A percentile compares a stretch with the other conserved stretches of the same genome.
Conservation (phyloP, 1,284 basidiomycete genomes). For the Trametes polyzona region DNA sequence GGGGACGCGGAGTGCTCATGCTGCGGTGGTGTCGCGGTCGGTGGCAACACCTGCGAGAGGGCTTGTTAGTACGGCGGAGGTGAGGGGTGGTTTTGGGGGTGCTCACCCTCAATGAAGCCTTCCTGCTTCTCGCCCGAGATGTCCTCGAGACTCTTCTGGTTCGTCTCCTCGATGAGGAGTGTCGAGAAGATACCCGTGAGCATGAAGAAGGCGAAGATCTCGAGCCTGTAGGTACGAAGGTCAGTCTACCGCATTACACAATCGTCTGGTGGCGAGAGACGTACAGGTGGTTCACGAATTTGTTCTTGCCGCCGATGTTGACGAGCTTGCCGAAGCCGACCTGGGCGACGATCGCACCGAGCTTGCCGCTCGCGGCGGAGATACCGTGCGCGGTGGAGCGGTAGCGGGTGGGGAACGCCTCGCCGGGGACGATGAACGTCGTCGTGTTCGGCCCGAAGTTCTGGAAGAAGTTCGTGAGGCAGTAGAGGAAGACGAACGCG, state of each 20-base stretch:
- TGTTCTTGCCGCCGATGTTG: slow-evolving; percentile 52
- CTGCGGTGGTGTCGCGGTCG: not conserved
- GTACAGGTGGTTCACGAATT: slow-evolving; percentile 44
- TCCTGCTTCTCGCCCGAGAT: slow-evolving; percentile 56
- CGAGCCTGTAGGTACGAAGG: slow-evolving; percentile 36
- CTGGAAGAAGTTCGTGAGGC: slow-evolving; percentile 59
- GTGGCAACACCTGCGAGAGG: not conserved
- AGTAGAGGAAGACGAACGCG: slow-evolving; percentile 66
- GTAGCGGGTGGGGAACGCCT: slow-evolving; percentile 78
- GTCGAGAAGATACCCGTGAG: slow-evolving; percentile 63
- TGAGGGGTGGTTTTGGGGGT: not conserved
- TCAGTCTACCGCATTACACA: not conserved
- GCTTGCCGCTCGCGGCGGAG: slow-evolving; percentile 68
- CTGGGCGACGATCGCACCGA: slow-evolving; percentile 72
- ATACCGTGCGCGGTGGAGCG: slow-evolving; percentile 75
- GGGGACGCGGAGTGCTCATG: not conserved
- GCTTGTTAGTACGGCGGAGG: not conserved
- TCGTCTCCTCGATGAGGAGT: slow-evolving; percentile 67
- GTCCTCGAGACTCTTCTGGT: slow-evolving; percentile 58
- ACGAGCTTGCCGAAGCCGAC: slow-evolving; percentile 53
- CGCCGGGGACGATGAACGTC: slow-evolving; percentile 72
- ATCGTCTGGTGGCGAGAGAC: not conserved
- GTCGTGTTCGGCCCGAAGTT: slow-evolving; percentile 77
- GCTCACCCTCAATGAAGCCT: slow-evolving; percentile 43
- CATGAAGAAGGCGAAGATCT: slow-evolving; percentile 64